phyloP scores from a whole-genome alignment of 2,329 filamentous ascomycete genomes.

The Alternaria sp. region DNA sequence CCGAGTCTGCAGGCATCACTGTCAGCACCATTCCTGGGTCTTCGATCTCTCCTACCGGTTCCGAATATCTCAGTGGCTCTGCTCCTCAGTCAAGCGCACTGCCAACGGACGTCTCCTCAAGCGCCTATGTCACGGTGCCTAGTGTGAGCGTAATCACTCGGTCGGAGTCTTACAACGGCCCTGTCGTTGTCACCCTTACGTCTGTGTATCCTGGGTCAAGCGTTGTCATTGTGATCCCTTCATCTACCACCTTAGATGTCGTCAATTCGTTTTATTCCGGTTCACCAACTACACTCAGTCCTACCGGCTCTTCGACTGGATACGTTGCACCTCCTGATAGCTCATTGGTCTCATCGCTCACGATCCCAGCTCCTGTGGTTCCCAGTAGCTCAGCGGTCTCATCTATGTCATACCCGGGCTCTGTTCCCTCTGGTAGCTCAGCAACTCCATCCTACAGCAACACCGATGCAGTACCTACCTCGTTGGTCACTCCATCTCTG shows the following conservation, averaged over 20 bases:
- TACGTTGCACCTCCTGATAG: conserved; percentile 6
- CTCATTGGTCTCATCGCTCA: conserved; percentile 8
- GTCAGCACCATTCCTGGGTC: conserved; percentile 18
- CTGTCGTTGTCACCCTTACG: conserved; percentile 7
- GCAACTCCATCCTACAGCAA: background rate
- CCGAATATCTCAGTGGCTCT: conserved; percentile 10
- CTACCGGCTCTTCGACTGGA: conserved; percentile 7
- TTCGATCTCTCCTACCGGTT: conserved; percentile 1
- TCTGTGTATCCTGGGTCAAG: background rate
- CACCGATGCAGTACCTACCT: conserved; percentile 16
- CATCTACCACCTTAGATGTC: conserved; percentile 9
- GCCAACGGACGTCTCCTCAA: conserved; percentile 8
- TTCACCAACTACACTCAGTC: conserved; percentile 6
- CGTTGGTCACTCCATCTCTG: background rate
- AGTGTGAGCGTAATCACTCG: background rate
- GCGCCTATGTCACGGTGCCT: conserved; percentile 1
- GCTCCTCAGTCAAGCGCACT: conserved; percentile 18
- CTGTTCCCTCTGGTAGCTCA: background rate
- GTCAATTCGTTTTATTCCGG: conserved; percentile 9
- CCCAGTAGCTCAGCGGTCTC: background rate
- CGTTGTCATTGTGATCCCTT: conserved; percentile 1
- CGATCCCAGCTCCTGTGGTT: conserved; percentile 1
- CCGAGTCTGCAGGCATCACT: conserved; percentile 4
- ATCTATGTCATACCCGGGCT: conserved; percentile 4
- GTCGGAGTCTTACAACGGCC: conserved; percentile 3